Evolutionary conservation across 1,284 basidiomycete genomes (phyloP).

Genomic region (Moesziomyces parantarcticus): DNA sequence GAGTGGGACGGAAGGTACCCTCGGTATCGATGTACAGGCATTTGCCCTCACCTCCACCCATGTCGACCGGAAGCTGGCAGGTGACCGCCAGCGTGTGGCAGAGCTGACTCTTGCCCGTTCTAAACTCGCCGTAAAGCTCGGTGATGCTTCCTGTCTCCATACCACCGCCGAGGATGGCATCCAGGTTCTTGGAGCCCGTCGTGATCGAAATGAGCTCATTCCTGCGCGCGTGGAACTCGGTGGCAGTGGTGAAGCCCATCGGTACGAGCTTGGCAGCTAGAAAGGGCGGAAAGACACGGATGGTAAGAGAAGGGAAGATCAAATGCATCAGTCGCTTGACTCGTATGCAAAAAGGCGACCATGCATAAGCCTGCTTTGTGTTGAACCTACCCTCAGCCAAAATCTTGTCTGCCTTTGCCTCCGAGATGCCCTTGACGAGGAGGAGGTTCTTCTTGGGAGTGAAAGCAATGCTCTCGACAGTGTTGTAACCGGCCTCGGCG

Average conservation of each 20-base stretch:
- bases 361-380: too few species aligned
- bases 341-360: too few species aligned
- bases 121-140: constrained; percentile 97
- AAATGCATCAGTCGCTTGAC: background rate
- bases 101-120: constrained; percentile 97
- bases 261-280: constrained; percentile 94
- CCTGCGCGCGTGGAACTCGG: constrained; percentile 89
- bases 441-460: constrained; percentile 94
- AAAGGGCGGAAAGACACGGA: background rate
- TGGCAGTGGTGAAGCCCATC: constrained; percentile 97
- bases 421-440: constrained; percentile 95
- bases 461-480: constrained; percentile 94
- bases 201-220: constrained; percentile 98
- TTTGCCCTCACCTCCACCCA: constrained; percentile 99
- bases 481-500: constrained; percentile 89
- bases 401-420: constrained; percentile 97
- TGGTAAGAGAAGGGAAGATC: constrained; percentile 1
- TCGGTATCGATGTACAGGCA: constrained; percentile 99
- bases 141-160: constrained; percentile 99
- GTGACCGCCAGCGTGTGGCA: constrained; percentile 98
- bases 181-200: constrained; percentile 94
- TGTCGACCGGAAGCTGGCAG: constrained; percentile 92
- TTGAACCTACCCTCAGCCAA: constrained; percentile 79
- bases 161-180: constrained; percentile 94
- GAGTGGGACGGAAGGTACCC: constrained; percentile 96